Conservation (phyloP, 805 yeast species). For the Yamadazyma olivae region DNA sequence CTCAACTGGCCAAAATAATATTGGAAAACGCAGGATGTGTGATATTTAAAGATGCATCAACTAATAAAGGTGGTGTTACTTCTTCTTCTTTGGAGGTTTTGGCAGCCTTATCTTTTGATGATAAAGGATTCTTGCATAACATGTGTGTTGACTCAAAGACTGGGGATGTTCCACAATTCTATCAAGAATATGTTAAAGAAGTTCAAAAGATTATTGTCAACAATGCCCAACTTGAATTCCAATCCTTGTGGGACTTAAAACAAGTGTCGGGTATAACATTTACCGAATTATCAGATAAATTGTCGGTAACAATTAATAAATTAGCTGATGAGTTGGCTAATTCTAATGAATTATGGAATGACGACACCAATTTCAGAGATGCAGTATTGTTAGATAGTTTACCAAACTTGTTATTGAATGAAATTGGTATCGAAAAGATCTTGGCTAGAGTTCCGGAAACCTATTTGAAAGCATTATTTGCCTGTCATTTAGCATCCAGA, state of each 20-base stretch:
- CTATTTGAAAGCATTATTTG: conserved; percentile 84
- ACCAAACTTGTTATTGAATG: conserved; percentile 66
- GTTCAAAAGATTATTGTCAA: conserved; percentile 73
- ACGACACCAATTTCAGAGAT: conserved; percentile 73
- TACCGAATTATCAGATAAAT: conserved; percentile 73
- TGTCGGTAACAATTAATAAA: conserved; percentile 79
- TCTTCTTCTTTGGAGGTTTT: conserved; percentile 93
- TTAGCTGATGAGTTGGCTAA: conserved; percentile 81
- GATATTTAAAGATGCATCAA: conserved; percentile 92
- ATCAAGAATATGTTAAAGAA: conserved; percentile 76
- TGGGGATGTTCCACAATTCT: conserved; percentile 65
- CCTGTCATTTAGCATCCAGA: conserved; percentile 78
- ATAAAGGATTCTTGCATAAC: conserved; percentile 69
- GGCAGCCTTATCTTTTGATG: conserved; percentile 90
- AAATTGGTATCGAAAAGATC: conserved; percentile 65
- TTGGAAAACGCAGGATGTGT: conserved; percentile 85
- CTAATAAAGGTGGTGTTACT: conserved; percentile 98
- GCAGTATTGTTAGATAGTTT: conserved; percentile 73
- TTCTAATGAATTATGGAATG: conserved; percentile 80
- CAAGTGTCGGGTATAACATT: conserved; percentile 59
- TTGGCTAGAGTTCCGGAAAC: conserved; percentile 80
- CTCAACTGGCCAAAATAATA: conserved; percentile 87
- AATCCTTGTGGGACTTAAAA: conserved; percentile 78
- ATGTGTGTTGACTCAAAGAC: conserved; percentile 69
- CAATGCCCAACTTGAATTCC: conserved; percentile 84